Percentiles rank a stretch among this genome's conserved stretches.
Evolutionary conservation across 129 eudicot genomes (phyloP).

Genomic region (Rutidosis leptorrhynchoides): DNA sequence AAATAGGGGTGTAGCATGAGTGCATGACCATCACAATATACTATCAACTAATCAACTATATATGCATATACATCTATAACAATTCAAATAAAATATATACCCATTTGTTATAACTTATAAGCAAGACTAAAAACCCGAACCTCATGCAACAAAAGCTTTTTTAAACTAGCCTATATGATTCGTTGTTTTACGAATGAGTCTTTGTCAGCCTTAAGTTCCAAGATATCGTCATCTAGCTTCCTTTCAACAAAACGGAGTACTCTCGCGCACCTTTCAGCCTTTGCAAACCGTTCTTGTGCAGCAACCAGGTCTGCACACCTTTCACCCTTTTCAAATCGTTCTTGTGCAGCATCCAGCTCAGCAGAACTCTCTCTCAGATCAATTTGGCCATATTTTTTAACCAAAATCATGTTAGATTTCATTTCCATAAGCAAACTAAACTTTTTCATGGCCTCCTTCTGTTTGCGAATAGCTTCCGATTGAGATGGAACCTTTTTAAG

Average conservation of each 20-base stretch:
- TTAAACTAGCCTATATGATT: background rate
- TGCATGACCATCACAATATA: no score
- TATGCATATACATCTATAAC: no score
- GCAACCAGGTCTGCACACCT: no score
- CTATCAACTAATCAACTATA: no score
- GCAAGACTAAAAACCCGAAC: no score
- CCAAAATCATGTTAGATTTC: slow-evolving; percentile 21
- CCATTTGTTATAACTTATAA: no score
- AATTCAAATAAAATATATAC: no score
- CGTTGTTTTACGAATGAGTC: slow-evolving; percentile 15
- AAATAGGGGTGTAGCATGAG: no score
- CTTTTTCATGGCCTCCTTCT: slow-evolving; percentile 7
- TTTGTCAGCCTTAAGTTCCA: slow-evolving; percentile 26
- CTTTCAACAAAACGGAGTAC: slow-evolving; percentile 28
- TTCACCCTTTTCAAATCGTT: slow-evolving; percentile 23
- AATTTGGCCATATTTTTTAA: slow-evolving; percentile 23
- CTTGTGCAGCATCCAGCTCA: slow-evolving; percentile 30
- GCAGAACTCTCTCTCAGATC: slow-evolving; percentile 31
- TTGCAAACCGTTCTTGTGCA: no score
- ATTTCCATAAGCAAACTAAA: slow-evolving; percentile 9
- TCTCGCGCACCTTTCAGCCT: slow-evolving; percentile 31
- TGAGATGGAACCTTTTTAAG: slow-evolving; percentile 1
- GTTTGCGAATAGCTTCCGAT: slow-evolving; percentile 2
- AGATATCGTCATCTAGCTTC: slow-evolving; percentile 24
- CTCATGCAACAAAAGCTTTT: background rate